Evolutionary conservation across 2,329 filamentous ascomycete genomes (phyloP).

Genomic region (Cercospora sp.): DNA sequence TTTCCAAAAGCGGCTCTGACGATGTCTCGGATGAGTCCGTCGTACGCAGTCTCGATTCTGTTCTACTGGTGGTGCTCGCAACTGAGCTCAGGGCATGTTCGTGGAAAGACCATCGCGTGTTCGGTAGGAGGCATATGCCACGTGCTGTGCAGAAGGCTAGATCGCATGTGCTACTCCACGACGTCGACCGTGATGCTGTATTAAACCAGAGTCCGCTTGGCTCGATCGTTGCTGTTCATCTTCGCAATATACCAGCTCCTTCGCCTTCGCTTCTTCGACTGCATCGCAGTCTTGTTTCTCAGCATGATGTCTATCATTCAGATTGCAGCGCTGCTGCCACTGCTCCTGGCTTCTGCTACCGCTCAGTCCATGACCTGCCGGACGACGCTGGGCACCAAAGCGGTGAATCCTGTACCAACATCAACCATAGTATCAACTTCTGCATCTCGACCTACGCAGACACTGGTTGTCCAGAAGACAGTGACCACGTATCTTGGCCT

Average conservation of each 20-base stretch:
- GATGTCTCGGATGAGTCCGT: background rate
- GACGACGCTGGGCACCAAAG: slow-evolving; percentile 3
- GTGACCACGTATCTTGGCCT: slow-evolving; percentile 6
- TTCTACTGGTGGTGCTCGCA: background rate
- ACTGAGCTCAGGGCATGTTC: background rate
- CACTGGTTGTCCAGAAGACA: slow-evolving; percentile 3
- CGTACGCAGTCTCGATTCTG: background rate
- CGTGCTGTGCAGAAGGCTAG: background rate
- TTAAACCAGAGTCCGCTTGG: background rate
- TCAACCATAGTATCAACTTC: background rate
- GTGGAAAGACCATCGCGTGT: background rate
- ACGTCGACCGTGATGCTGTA: background rate
- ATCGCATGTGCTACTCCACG: background rate
- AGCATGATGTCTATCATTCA: background rate
- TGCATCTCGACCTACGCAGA: background rate
- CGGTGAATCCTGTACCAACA: background rate
- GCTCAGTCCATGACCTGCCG: slow-evolving; percentile 3
- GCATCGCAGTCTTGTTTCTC: background rate
- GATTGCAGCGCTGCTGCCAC: slow-evolving; percentile 1
- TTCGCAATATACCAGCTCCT: background rate
- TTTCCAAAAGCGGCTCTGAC: background rate
- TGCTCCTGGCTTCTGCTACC: background rate
- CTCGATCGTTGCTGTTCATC: background rate
- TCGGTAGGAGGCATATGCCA: background rate
- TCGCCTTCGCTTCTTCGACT: background rate